Base-by-base conservation (phyloP, 1,284 basidiomycete genomes). In the Rhodotorula sp. region DNA sequence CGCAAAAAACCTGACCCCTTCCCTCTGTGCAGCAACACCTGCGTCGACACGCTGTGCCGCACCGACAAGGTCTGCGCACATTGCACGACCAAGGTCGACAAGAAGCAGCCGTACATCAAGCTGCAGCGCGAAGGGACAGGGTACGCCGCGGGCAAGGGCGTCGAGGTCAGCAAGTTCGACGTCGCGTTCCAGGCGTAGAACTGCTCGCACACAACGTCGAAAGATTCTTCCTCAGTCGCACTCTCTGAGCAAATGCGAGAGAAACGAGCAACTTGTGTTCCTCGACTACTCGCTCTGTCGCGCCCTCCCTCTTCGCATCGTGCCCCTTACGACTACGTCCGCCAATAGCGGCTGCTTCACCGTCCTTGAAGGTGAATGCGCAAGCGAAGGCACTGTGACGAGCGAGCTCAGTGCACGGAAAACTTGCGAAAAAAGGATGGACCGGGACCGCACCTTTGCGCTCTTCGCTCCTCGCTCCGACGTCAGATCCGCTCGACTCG, bases 101-200 rank as follows among this genome's bases (percentile, higher is more conserved):
- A 76, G 67, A 73, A 75, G 65, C 55, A 56, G 23, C 71, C 70
- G 4, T 73, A 71, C 44, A 72, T 78, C 55, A 71, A 73, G 53
- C 23, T 79, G 46, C 70, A 74, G 64, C 62, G 77, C 9, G 77
- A 77, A 53, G 78, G 78, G 19, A 78, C 77, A 1, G 77, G 77
- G 0, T 79, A 72, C 60, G 77, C 77, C 5, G 69, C 68, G 16
- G 77, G 77, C 5, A 77, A 77, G 4, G 66, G 72, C 46, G 70
- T 76, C 59, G 71, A 77, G 58, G 77, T 75, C 2, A 74, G 67
- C 56, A 66, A 66, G 42, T 78, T 66, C 52, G 77, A 75, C 50
- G 46, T 78, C 14, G 63, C 74, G n/a, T 77, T 79, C 64, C 77
- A 78, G 66, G 78, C 67, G 8, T 73, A 53, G 49, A 34, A 2